Base-by-base conservation (phyloP, 2,329 filamentous ascomycete species). In the Pseudogymnoascus sp. region DNA sequence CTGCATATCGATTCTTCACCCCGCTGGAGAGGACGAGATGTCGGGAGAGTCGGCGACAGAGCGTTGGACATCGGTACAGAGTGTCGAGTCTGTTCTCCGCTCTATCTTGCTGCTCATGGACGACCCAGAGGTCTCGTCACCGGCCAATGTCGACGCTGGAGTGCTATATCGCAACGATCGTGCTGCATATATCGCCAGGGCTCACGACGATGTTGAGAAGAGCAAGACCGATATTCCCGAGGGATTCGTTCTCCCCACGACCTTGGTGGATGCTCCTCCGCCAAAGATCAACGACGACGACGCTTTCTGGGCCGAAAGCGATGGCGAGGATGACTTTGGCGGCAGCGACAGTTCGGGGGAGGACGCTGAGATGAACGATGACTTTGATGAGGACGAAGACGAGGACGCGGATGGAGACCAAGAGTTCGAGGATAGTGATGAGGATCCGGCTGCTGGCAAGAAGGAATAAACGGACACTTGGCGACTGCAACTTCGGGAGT, bases 1-100 rank as follows among this genome's bases (percentile, higher is more conserved):
- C 47, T 97, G 94, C 78, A 97, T 99, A 72, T 97, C 92, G 50
- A 99, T 99, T 69, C 85, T 99, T 9, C 93, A 99, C 74, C 83
- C 85, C 16, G 91, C 94, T 0, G 94, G 94, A 66, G 91, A 97
- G 64, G 93, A 97, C 71, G 84, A 89, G 67, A 93, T 92, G 79
- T 96, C 92, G 0, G 94, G 94, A 64, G 93, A 97, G 75, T 76
- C 83, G 38, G 93, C 94, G 6, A 88, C 87, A 62, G 94, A 97
- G 76, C 89, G 93, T 62, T 99, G 93, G 93, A 91, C 90, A 5
- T 92, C 94, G 1, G 86, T 94, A 3, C 93, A 97, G 74, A 89
- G 92, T 18, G 93, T 95, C 57, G 94, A 97, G 76, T 95, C 91
- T 2, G 92, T 99, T 35, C 82, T 99, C 16, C 91, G 96, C 64